phyloP scores from a whole-genome alignment of 202 grass and related monocot genomes.

The Setaria italica region DNA sequence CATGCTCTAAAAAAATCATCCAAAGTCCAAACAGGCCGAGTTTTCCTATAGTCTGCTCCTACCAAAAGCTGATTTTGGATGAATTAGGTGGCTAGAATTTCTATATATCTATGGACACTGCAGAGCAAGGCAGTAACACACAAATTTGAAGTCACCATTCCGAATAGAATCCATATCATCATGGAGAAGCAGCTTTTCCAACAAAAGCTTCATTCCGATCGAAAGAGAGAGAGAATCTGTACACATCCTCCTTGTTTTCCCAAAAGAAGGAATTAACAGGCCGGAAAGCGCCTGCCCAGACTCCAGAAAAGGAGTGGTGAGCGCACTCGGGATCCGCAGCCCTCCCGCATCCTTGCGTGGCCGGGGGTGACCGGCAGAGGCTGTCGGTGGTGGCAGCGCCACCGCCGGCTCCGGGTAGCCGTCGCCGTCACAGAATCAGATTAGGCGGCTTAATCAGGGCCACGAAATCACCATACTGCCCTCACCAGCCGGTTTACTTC shows the following conservation, averaged over 20 bases:
- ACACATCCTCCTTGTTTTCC: background rate
- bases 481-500: background rate
- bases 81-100: too few relatives aligned
- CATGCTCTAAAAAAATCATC: too few relatives aligned
- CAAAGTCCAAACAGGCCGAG: too few relatives aligned
- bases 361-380: constrained; percentile 1
- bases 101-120: too few relatives aligned
- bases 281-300: background rate
- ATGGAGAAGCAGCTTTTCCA: background rate
- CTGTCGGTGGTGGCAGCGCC: constrained; percentile 36
- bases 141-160: too few relatives aligned
- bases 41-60: too few relatives aligned
- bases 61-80: too few relatives aligned
- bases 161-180: background rate
- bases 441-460: constrained; percentile 13
- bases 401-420: background rate
- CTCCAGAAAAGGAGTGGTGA: background rate
- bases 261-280: constrained; percentile 13
- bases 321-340: background rate
- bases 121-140: too few relatives aligned
- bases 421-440: background rate
- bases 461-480: background rate
- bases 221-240: background rate
- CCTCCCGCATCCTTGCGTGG: background rate
- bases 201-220: constrained; percentile 23